Evolutionary conservation across 768 basidiomycete genomes (phyloP).

Genomic region (Galerina marginata): DNA sequence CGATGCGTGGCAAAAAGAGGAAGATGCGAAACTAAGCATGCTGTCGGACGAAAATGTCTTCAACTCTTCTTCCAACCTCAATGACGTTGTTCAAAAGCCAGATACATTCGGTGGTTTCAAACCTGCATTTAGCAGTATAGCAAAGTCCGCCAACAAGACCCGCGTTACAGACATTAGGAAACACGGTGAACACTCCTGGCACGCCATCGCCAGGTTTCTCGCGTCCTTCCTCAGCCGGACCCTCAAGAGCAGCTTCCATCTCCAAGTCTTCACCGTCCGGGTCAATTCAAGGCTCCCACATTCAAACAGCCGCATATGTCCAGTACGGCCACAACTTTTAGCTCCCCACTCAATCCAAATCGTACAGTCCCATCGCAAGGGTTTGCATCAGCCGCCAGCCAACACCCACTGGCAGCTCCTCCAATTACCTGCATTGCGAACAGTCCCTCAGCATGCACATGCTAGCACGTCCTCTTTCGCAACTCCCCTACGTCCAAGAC

Average conservation of each 20-base stretch:
- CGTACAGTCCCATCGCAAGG: constrained; percentile 15
- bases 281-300: constrained; percentile 55
- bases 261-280: constrained; percentile 28
- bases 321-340: constrained; percentile 12
- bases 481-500: constrained; percentile 16
- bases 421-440: constrained; percentile 25
- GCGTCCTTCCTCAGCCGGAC: constrained; percentile 19
- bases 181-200: constrained; percentile 40
- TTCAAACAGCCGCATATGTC: constrained; percentile 28
- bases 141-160: constrained; percentile 34
- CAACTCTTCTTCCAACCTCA: constrained; percentile 1
- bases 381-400: constrained; percentile 27
- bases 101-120: constrained; percentile 23
- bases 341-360: constrained; percentile 38
- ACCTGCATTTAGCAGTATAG: constrained; percentile 24
- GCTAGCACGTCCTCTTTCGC: constrained; percentile 7
- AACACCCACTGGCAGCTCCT: constrained; percentile 38
- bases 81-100: not conserved
- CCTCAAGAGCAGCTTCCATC: constrained; percentile 18
- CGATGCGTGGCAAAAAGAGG: constrained; percentile 52
- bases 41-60: constrained; percentile 27
- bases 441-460: not conserved
- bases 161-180: constrained; percentile 44
- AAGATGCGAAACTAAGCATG: constrained; percentile 7
- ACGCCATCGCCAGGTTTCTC: constrained; percentile 45